These are phyloP conservation scores for Podospora tetraspora DNA, from an alignment of 495 filamentous ascomycete genomes.

Conservation along the genomic window DNA sequence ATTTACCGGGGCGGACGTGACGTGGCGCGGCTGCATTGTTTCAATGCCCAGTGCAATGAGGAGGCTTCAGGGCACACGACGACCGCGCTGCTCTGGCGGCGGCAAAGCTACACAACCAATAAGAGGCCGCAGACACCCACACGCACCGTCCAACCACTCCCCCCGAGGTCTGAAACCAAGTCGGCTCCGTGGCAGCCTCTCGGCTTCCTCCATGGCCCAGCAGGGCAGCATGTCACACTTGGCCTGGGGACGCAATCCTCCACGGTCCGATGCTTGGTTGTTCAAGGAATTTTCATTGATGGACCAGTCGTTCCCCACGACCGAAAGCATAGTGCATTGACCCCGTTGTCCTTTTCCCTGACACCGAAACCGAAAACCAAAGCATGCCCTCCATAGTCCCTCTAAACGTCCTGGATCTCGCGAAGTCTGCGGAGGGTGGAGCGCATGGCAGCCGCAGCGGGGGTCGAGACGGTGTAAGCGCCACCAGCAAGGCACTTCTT, in stretches of 20 bases:
- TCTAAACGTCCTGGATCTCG: conserved; percentile 95
- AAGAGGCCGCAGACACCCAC: conserved; percentile 9
- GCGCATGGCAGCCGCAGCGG: conserved; percentile 90
- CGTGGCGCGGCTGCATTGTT: conserved; percentile 4
- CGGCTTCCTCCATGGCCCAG: conserved; percentile 12
- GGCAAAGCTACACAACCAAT: conserved; percentile 4
- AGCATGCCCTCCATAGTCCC: conserved; percentile 20
- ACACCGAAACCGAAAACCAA: conserved; percentile 35
- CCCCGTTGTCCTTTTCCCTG: conserved; percentile 36
- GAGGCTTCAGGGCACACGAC: conserved; percentile 7
- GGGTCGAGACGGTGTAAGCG: conserved; percentile 92
- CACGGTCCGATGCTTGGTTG: conserved; percentile 20
- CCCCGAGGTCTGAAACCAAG: conserved; percentile 13
- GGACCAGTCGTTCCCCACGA: conserved; percentile 29
- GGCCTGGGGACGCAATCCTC: neutral
- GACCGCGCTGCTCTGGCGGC: neutral
- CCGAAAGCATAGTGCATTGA: conserved; percentile 32
- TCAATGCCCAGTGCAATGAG: neutral
- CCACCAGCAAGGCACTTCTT: conserved; percentile 93
- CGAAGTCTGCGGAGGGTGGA: conserved; percentile 96
- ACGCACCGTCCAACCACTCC: conserved; percentile 9
- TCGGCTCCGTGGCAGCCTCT: conserved; percentile 12
- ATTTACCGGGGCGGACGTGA: conserved; percentile 6
- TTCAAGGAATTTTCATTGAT: conserved; percentile 36
- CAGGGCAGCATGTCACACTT: conserved; percentile 5